Conservation (phyloP, 768 basidiomycete species). For the Coprinellus micaceus region DNA sequence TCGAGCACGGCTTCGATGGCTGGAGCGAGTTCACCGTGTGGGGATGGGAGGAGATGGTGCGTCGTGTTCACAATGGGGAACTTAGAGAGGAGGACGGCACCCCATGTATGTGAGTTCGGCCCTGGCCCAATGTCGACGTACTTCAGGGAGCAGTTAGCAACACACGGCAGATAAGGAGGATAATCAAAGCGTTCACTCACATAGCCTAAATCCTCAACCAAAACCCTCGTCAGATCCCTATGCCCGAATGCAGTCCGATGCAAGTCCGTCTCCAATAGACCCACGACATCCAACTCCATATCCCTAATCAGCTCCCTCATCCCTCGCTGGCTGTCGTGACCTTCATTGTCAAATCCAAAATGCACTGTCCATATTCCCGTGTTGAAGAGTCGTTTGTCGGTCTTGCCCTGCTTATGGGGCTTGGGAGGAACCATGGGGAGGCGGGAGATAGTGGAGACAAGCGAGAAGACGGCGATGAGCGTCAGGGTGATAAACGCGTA, state of each 20-base stretch:
- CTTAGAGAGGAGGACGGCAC: constrained; percentile 79
- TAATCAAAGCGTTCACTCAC: too few species aligned
- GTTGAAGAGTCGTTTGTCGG: constrained; percentile 50
- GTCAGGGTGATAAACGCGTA: constrained; percentile 34
- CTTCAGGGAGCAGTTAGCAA: constrained; percentile 31
- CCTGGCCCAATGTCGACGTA: constrained; percentile 88
- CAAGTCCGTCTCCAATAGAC: constrained; percentile 82
- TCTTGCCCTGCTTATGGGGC: constrained; percentile 58
- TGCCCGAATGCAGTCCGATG: constrained; percentile 72
- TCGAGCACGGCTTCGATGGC: constrained; percentile 86
- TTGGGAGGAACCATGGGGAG: constrained; percentile 46
- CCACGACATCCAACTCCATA: constrained; percentile 82
- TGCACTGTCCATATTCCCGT: constrained; percentile 92
- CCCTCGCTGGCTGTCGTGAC: constrained; percentile 67
- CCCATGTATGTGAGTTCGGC: constrained; percentile 88
- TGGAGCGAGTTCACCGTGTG: constrained; percentile 80
- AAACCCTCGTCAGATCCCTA: constrained; percentile 80
- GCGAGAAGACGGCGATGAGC: constrained; percentile 41
- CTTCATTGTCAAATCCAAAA: constrained; percentile 77
- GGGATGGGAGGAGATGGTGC: constrained; percentile 86
- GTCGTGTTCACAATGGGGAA: constrained; percentile 86
- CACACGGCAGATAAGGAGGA: neutral
- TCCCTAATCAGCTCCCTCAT: constrained; percentile 65
- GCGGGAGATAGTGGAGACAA: constrained; percentile 51
- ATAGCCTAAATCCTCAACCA: constrained; percentile 76